Percentiles rank a stretch among this genome's conserved stretches.
Conservation (phyloP, 1,284 basidiomycete genomes). For the Ganoderma leucocontextum region DNA sequence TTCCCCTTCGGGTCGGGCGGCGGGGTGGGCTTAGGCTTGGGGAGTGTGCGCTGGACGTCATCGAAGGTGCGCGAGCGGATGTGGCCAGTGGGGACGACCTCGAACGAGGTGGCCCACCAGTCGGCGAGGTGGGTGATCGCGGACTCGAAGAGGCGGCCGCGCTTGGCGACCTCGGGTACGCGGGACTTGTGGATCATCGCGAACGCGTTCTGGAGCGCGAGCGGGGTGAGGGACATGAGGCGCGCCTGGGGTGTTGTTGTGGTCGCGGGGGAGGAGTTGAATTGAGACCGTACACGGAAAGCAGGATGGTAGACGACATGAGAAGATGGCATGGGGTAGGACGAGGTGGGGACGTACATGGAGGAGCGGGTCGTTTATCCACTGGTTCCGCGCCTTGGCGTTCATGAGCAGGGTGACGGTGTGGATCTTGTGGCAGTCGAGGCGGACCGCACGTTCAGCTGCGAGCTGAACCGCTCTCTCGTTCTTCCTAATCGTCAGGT, state of each 20-base stretch:
- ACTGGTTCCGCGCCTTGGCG: conserved; percentile 81
- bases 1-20: conserved; percentile 44
- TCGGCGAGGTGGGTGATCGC: conserved; percentile 76
- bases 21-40: conserved; percentile 41
- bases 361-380: conserved; percentile 85
- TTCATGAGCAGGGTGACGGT: conserved; percentile 83
- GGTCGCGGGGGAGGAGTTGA: background rate
- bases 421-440: conserved; percentile 89
- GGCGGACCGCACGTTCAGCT: conserved; percentile 75
- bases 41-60: conserved; percentile 62
- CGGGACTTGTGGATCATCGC: conserved; percentile 83
- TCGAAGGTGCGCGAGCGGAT: conserved; percentile 81
- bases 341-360: conserved; percentile 65
- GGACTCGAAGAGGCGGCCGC: conserved; percentile 86
- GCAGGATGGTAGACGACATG: background rate
- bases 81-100: conserved; percentile 68
- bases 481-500: conserved; percentile 50
- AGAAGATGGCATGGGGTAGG: background rate
- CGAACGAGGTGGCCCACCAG: conserved; percentile 85
- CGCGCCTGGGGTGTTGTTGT: conserved; percentile 66
- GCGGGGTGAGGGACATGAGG: conserved; percentile 84
- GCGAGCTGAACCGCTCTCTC: conserved; percentile 52
- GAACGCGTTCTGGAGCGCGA: conserved; percentile 82
- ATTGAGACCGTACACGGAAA: background rate
- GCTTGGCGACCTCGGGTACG: conserved; percentile 79